Percentiles rank a stretch among this genome's conserved stretches.
These are phyloP conservation scores for Aspergillus nanangensis DNA, from an alignment of 495 filamentous ascomycete genomes.

Conservation along the genomic window DNA sequence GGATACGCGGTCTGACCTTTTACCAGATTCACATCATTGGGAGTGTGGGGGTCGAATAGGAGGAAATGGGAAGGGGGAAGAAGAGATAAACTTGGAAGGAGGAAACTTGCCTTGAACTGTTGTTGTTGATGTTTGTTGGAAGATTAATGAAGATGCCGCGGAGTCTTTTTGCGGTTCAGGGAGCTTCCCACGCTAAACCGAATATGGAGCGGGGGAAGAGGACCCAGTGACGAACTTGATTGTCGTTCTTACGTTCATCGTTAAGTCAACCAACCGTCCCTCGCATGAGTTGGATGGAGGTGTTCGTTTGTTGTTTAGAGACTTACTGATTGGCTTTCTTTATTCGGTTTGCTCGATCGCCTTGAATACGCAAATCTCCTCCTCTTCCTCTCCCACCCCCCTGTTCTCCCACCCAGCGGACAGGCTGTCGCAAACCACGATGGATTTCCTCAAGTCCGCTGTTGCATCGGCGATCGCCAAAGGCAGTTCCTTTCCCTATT, in stretches of 20 bases:
- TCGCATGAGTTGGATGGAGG: too few relatives aligned
- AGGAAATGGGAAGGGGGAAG: neutral
- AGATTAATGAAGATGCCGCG: neutral
- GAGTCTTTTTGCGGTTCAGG: too few relatives aligned
- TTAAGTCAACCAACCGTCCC: neutral
- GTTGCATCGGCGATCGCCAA: slow-evolving; percentile 95
- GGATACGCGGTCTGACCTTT: slow-evolving; percentile 55
- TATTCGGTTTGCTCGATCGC: too few relatives aligned
- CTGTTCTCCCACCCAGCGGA: slow-evolving; percentile 2
- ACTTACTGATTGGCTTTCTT: too few relatives aligned
- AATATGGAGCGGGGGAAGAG: slow-evolving; percentile 23
- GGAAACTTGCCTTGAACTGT: slow-evolving; percentile 1
- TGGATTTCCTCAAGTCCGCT: slow-evolving; percentile 98
- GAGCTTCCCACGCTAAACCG: slow-evolving; percentile 13
- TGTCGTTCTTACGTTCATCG: neutral
- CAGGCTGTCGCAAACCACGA: slow-evolving; percentile 29
- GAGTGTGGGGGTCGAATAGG: slow-evolving; percentile 7
- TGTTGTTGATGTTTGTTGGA: neutral
- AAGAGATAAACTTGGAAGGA: neutral
- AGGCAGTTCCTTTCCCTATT: slow-evolving; percentile 86
- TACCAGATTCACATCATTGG: slow-evolving; percentile 60
- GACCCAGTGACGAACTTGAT: too few relatives aligned
- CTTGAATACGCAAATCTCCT: neutral
- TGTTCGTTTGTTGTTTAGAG: too few relatives aligned
- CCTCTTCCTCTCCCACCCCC: neutral